phyloP scores from a whole-genome alignment of 2,329 filamentous ascomycete genomes.

The Alternaria conjuncta region DNA sequence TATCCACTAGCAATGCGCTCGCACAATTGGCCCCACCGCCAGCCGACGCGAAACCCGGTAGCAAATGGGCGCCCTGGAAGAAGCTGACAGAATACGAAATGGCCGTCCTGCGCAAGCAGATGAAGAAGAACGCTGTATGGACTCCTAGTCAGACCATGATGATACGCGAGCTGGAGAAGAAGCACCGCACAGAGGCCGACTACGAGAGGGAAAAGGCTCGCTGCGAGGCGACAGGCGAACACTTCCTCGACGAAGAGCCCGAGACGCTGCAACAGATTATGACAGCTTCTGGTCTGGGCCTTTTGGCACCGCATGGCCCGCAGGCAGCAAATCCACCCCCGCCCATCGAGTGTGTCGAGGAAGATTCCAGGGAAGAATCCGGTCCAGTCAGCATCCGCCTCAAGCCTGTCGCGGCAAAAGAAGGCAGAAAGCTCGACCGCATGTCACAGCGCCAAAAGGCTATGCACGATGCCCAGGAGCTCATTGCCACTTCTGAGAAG shows the following conservation, averaged over 20 bases:
- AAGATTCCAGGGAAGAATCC: constrained; percentile 61
- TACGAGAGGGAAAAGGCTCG: constrained; percentile 64
- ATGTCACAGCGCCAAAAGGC: constrained; percentile 64
- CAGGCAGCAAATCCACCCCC: constrained; percentile 16
- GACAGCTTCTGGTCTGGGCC: constrained; percentile 24
- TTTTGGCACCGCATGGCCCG: constrained; percentile 18
- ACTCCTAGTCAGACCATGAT: constrained; percentile 87
- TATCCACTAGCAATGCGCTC: constrained; percentile 67
- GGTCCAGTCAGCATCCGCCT: constrained; percentile 74
- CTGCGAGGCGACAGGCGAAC: constrained; percentile 66
- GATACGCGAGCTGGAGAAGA: constrained; percentile 73
- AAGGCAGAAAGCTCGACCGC: constrained; percentile 76
- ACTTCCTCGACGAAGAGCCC: constrained; percentile 65
- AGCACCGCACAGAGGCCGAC: constrained; percentile 63
- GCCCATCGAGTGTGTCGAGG: constrained; percentile 17
- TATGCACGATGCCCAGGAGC: constrained; percentile 47
- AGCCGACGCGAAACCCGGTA: constrained; percentile 64
- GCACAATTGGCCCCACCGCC: constrained; percentile 66
- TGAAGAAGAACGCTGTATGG: constrained; percentile 93
- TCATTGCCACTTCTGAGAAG: constrained; percentile 45
- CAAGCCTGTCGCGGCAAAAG: constrained; percentile 80
- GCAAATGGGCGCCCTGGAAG: constrained; percentile 67
- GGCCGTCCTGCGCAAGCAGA: constrained; percentile 77
- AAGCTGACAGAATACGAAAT: constrained; percentile 72
- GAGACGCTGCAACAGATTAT: constrained; percentile 33